phyloP scores from a whole-genome alignment of 2,329 filamentous ascomycete species.

The Aureobasidium namibiae region DNA sequence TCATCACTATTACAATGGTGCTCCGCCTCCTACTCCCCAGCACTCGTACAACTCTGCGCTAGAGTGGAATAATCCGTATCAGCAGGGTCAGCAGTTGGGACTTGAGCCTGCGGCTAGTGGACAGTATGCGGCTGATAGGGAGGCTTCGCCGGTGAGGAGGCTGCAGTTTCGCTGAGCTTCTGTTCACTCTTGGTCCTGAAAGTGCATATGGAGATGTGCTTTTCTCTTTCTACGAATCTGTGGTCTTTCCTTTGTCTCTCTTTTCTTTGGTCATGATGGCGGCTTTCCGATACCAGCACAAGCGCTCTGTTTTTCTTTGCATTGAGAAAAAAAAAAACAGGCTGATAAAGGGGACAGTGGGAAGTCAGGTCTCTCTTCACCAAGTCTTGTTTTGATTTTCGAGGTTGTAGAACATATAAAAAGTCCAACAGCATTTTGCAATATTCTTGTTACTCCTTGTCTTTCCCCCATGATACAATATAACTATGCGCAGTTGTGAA shows the following conservation, averaged over 20 bases:
- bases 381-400: neutral
- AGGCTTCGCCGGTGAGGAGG: constrained; percentile 26
- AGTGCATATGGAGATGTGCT: neutral
- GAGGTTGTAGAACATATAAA: no score
- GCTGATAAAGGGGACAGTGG: no score
- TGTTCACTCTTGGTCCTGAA: neutral
- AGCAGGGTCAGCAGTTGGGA: constrained; percentile 15
- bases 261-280: neutral
- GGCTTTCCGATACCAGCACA: neutral
- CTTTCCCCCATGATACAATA: no score
- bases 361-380: no score
- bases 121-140: constrained; percentile 22
- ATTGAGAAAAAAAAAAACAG: no score
- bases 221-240: neutral
- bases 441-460: no score
- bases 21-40: constrained; percentile 27
- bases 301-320: neutral
- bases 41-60: constrained; percentile 23
- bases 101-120: constrained; percentile 27
- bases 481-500: no score
- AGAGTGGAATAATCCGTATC: constrained; percentile 23
- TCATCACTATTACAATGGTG: constrained; percentile 19
- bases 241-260: neutral
- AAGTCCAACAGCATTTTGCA: no score
- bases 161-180: constrained; percentile 22